phyloP scores from a whole-genome alignment of 2,329 filamentous ascomycete species.

The Paraconiothyrium sp. region DNA sequence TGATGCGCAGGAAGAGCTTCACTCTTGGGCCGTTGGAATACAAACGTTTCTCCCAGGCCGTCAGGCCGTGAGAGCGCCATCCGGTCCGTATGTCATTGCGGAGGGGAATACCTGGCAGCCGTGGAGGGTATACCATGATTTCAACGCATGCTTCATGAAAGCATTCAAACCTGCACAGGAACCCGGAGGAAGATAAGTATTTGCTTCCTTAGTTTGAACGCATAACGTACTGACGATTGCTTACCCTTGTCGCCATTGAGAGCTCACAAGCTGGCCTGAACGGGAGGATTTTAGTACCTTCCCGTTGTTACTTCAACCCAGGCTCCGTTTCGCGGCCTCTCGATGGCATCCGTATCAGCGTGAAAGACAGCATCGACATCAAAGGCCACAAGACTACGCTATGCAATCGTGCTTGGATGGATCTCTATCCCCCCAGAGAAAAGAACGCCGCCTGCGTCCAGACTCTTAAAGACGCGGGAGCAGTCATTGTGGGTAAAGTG shows the following conservation, averaged over 20 bases:
- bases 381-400: slow-evolving; percentile 16
- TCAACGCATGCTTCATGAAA: slow-evolving; percentile 10
- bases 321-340: slow-evolving; percentile 18
- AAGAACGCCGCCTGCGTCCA: slow-evolving; percentile 18
- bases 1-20: background rate
- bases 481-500: slow-evolving; percentile 61
- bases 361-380: slow-evolving; percentile 25
- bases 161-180: slow-evolving; percentile 7
- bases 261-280: slow-evolving; percentile 1
- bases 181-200: slow-evolving; percentile 9
- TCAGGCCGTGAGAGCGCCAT: background rate
- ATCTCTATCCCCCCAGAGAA: slow-evolving; percentile 13
- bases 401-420: slow-evolving; percentile 20
- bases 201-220: background rate
- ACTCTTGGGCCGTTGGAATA: background rate
- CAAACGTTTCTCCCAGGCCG: background rate
- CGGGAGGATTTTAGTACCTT: slow-evolving; percentile 13
- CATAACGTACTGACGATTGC: background rate
- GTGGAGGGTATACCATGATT: slow-evolving; percentile 11
- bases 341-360: slow-evolving; percentile 42
- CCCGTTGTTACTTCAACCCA: slow-evolving; percentile 15
- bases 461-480: slow-evolving; percentile 13
- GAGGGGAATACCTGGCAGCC: slow-evolving; percentile 10
- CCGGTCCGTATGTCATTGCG: slow-evolving; percentile 8
- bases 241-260: slow-evolving; percentile 5